Percentiles rank a stretch among this genome's conserved stretches.
These are phyloP conservation scores for Scheffersomyces insectosa DNA, from an alignment of 1,139 yeast species.

Conservation along the genomic window DNA sequence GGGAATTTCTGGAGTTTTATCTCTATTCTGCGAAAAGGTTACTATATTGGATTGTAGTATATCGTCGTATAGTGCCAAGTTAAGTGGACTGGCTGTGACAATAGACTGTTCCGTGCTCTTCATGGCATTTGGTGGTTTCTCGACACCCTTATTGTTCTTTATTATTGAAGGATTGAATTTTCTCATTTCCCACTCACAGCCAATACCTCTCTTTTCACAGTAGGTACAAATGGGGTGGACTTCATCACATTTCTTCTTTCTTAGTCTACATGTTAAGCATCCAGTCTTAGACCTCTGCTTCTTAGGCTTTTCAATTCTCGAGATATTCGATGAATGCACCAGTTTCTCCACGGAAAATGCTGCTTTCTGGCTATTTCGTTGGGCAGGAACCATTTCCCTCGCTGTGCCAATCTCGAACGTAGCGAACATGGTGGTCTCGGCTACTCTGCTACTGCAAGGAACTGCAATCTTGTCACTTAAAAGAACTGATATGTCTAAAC, in stretches of 20 bases:
- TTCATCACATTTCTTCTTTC: conserved; percentile 31
- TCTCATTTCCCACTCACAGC: conserved; percentile 16
- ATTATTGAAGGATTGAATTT: not conserved
- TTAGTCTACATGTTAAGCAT: conserved; percentile 42
- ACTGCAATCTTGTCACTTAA: too few species aligned
- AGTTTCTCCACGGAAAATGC: too few species aligned
- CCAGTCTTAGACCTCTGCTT: conserved; percentile 43
- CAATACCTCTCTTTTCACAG: conserved; percentile 21
- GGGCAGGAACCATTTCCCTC: too few species aligned
- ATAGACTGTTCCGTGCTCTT: not conserved
- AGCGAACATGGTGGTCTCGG: too few species aligned
- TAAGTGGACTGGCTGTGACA: not conserved
- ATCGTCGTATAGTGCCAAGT: too few species aligned
- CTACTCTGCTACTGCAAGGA: too few species aligned
- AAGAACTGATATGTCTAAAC: too few species aligned
- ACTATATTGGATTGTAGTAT: too few species aligned
- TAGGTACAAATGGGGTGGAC: conserved; percentile 24
- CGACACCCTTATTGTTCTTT: not conserved
- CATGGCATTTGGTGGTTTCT: not conserved
- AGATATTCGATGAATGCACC: too few species aligned
- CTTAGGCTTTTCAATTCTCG: conserved; percentile 3
- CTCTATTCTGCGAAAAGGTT: not conserved
- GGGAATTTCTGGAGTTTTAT: not conserved
- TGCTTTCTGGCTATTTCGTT: too few species aligned
- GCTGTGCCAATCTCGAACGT: too few species aligned